Conservation (phyloP, 2,329 filamentous ascomycete genomes). For the Ophiognomonia clavigignenti-juglandacearum region DNA sequence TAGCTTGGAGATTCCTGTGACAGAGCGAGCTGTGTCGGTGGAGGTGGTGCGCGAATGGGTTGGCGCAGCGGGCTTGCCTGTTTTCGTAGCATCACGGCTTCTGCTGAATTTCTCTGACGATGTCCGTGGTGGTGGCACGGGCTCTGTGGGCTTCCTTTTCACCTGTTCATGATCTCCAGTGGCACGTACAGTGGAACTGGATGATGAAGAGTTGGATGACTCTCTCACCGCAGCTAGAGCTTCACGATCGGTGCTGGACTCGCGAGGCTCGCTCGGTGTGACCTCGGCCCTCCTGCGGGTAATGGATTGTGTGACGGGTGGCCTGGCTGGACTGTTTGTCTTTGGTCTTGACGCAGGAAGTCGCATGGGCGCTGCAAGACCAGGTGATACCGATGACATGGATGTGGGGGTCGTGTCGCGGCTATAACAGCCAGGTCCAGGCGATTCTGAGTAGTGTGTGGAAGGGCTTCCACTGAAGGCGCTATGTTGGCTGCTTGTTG, state of each 20-base stretch:
- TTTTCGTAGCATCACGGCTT: constrained; percentile 30
- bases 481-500: constrained; percentile 50
- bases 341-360: constrained; percentile 42
- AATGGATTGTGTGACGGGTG: constrained; percentile 50
- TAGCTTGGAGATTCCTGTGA: constrained; percentile 21
- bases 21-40: constrained; percentile 21
- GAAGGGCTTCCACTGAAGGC: constrained; percentile 67
- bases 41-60: no score
- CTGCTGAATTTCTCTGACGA: constrained; percentile 52
- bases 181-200: constrained; percentile 61
- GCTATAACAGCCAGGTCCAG: constrained; percentile 65
- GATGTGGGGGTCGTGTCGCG: constrained; percentile 75
- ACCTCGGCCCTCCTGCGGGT: constrained; percentile 53
- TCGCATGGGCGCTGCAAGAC: constrained; percentile 46
- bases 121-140: constrained; percentile 58
- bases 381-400: constrained; percentile 69
- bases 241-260: constrained; percentile 42
- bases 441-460: constrained; percentile 70
- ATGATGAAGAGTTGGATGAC: constrained; percentile 67
- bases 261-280: constrained; percentile 45
- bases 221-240: constrained; percentile 64
- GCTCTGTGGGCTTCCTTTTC: constrained; percentile 43
- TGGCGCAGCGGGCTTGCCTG: no score
- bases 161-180: constrained; percentile 42
- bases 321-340: constrained; percentile 53